Conservation (phyloP, 2,329 filamentous ascomycete species). For the Stagonosporopsis cucurbitacearum region DNA sequence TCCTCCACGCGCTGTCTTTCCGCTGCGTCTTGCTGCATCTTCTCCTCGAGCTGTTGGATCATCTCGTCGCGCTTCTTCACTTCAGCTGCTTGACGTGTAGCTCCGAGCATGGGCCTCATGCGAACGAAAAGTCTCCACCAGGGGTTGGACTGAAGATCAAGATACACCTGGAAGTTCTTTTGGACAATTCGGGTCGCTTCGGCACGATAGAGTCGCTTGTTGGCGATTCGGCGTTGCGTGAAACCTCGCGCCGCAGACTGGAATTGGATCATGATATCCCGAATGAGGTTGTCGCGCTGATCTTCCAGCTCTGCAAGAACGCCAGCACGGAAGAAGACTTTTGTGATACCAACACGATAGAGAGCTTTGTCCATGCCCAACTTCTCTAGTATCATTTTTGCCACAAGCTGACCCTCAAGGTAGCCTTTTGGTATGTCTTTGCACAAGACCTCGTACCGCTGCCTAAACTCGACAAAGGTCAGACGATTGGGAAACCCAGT, state of each 20-base stretch:
- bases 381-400: constrained; percentile 86
- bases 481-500: constrained; percentile 96
- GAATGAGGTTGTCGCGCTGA: constrained; percentile 88
- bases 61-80: constrained; percentile 95
- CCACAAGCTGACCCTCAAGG: constrained; percentile 85
- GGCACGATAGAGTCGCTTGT: constrained; percentile 91
- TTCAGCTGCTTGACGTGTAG: constrained; percentile 88
- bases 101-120: constrained; percentile 94
- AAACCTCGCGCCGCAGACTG: constrained; percentile 93
- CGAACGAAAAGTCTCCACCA: constrained; percentile 97
- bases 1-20: constrained; percentile 86
- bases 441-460: constrained; percentile 94
- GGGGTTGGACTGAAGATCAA: constrained; percentile 86
- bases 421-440: constrained; percentile 85
- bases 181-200: constrained; percentile 96
- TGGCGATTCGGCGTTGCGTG: constrained; percentile 82
- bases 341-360: constrained; percentile 92
- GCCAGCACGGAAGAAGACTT: constrained; percentile 97
- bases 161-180: constrained; percentile 89
- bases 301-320: constrained; percentile 97
- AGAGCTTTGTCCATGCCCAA: constrained; percentile 83
- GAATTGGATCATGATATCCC: constrained; percentile 91
- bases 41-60: constrained; percentile 84
- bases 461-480: constrained; percentile 90
- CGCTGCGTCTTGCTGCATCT: constrained; percentile 77